Conservation (phyloP, 768 basidiomycete species). For the Kwoniella heveanensis region DNA sequence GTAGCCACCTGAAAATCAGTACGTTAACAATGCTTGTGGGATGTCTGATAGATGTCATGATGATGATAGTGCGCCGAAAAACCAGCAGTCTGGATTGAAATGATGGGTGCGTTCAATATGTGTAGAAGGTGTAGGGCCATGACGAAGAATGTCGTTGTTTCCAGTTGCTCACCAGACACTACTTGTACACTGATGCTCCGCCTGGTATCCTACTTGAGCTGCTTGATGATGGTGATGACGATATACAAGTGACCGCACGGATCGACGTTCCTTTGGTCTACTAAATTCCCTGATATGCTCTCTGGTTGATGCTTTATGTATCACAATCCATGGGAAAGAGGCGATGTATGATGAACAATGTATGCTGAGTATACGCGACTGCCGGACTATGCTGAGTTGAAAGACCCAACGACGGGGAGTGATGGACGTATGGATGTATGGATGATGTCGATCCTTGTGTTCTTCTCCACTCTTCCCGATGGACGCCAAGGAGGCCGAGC, state of each 20-base stretch:
- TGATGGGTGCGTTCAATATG: neutral
- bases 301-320: too few species aligned
- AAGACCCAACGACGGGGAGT: too few species aligned
- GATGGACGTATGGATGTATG: neutral
- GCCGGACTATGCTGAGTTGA: too few species aligned
- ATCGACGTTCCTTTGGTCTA: neutral
- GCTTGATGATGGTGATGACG: slow-evolving; percentile 1
- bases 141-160: neutral
- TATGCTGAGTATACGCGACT: neutral
- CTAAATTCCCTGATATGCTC: too few species aligned
- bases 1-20: too few species aligned
- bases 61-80: too few species aligned
- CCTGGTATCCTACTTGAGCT: neutral
- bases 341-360: neutral
- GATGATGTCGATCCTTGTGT: slow-evolving; percentile 1
- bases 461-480: neutral
- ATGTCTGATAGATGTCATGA: too few species aligned
- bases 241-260: neutral
- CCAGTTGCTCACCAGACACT: neutral
- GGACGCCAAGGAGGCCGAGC: neutral
- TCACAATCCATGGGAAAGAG: too few species aligned
- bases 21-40: too few species aligned
- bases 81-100: too few species aligned
- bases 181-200: neutral
- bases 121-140: neutral